Conservation (phyloP, 805 yeast genomes). For the Pichia membranifaciens region DNA sequence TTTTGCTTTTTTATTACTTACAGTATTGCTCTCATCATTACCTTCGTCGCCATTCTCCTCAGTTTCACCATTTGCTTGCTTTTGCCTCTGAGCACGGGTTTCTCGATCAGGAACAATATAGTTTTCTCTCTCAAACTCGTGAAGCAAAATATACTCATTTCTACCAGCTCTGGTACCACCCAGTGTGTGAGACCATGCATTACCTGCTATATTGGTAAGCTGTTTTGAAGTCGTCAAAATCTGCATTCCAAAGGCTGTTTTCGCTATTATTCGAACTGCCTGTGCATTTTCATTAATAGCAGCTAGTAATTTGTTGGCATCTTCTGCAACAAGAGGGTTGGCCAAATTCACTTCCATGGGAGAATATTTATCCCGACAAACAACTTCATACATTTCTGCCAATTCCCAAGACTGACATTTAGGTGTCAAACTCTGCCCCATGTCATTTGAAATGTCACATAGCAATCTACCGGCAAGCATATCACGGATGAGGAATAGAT, state of each 20-base stretch:
- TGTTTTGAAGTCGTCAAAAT: conserved; percentile 85
- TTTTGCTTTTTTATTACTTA: conserved; percentile 37
- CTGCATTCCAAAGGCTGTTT: conserved; percentile 76
- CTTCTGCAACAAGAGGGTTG: conserved; percentile 58
- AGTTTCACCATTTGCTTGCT: conserved; percentile 8
- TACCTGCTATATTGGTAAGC: conserved; percentile 89
- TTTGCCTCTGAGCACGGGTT: conserved; percentile 32
- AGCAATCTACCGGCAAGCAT: conserved; percentile 78
- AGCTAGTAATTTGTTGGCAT: conserved; percentile 59
- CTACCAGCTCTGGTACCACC: conserved; percentile 95
- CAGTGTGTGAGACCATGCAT: conserved; percentile 93
- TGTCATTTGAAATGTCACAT: conserved; percentile 89
- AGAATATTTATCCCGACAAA: conserved; percentile 56
- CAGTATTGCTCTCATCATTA: conserved; percentile 40
- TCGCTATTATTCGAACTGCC: conserved; percentile 66
- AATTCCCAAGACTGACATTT: conserved; percentile 95
- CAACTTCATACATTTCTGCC: conserved; percentile 81
- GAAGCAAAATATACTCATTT: conserved; percentile 86
- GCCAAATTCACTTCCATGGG: conserved; percentile 71
- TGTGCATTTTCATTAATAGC: conserved; percentile 63
- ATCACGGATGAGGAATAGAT: conserved; percentile 49
- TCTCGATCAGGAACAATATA: conserved; percentile 77
- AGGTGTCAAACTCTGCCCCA: conserved; percentile 87
- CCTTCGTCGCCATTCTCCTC: conserved; percentile 29
- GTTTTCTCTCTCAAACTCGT: conserved; percentile 77